Evolutionary conservation across 305 asterid species (phyloP).

Genomic region (Salvia sclarea): DNA sequence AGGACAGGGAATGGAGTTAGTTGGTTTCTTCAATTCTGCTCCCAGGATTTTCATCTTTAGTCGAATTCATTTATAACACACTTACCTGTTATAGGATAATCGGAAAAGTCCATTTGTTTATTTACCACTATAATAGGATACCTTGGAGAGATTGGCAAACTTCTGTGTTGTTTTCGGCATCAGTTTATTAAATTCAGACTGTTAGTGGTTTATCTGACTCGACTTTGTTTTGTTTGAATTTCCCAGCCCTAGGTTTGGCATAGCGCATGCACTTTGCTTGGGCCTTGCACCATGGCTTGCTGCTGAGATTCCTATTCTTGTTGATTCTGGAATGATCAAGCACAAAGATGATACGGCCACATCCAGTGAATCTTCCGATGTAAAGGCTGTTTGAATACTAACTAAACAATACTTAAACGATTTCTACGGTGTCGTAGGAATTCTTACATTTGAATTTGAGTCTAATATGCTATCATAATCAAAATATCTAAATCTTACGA

Average conservation of each 20-base stretch:
- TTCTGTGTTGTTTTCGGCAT: background rate
- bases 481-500: background rate
- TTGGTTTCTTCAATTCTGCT: background rate
- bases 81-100: background rate
- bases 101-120: background rate
- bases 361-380: constrained; percentile 49
- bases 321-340: constrained; percentile 91
- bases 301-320: constrained; percentile 85
- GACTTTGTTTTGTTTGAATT: background rate
- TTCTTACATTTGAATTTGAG: background rate
- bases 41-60: background rate
- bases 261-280: constrained; percentile 89
- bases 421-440: background rate
- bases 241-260: constrained; percentile 88
- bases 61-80: background rate
- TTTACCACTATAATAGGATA: background rate
- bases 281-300: constrained; percentile 98
- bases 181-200: background rate
- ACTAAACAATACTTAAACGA: background rate
- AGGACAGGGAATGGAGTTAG: background rate
- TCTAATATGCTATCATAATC: background rate
- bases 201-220: background rate
- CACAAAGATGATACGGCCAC: constrained; percentile 78
- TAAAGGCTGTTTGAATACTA: constrained; percentile 20
- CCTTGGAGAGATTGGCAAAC: background rate